Evolutionary conservation across 768 basidiomycete genomes (phyloP).

Genomic region (Rhodocollybia butyracea): DNA sequence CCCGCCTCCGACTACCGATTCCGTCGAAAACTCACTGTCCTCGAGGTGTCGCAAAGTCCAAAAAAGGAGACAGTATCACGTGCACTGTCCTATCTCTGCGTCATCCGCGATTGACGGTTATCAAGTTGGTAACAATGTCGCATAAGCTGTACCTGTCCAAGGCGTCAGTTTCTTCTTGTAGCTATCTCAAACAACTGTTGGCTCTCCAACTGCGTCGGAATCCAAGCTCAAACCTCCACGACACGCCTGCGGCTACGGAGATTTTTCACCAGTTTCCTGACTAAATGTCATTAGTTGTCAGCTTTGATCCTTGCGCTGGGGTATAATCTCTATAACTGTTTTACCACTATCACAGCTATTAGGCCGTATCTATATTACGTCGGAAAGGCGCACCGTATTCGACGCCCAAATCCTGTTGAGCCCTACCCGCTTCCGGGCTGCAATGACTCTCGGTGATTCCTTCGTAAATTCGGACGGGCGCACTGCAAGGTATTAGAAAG

Average conservation of each 20-base stretch:
- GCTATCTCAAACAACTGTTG: slow-evolving; percentile 1
- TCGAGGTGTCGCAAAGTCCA: background rate
- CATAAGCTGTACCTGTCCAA: slow-evolving; percentile 3
- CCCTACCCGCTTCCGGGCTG: slow-evolving; percentile 2
- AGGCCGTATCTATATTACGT: background rate
- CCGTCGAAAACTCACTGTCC: background rate
- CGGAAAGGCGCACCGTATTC: slow-evolving; percentile 4
- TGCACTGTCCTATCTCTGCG: too few species aligned
- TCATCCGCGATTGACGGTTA: background rate
- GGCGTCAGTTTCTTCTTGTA: background rate
- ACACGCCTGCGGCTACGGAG: background rate
- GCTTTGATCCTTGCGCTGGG: too few species aligned
- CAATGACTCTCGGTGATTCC: background rate
- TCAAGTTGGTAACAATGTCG: background rate
- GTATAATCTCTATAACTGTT: slow-evolving; percentile 1
- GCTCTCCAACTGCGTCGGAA: background rate
- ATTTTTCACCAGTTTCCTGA: background rate
- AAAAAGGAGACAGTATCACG: background rate
- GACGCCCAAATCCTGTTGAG: slow-evolving; percentile 8
- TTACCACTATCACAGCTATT: background rate
- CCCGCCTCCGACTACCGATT: too few species aligned
- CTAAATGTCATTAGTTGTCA: too few species aligned
- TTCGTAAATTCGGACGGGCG: background rate
- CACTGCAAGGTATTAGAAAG: background rate
- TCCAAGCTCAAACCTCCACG: background rate